phyloP scores from a whole-genome alignment of 2,329 filamentous ascomycete genomes.

The Didymella glomerata region DNA sequence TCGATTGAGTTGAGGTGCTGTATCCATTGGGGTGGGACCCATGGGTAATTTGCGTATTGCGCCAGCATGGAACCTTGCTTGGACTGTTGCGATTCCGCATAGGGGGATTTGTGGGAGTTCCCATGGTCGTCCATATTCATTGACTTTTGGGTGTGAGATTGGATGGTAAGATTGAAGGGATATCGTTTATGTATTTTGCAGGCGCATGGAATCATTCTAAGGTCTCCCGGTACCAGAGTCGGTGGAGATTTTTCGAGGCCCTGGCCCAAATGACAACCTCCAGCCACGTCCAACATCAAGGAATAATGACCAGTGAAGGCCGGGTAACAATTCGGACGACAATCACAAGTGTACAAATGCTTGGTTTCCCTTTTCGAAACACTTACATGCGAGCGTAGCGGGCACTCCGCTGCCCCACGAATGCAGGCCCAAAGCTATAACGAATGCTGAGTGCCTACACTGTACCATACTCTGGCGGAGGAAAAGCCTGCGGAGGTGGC shows the following conservation, averaged over 20 bases:
- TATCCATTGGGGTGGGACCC: background rate
- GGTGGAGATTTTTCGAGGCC: background rate
- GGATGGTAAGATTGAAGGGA: background rate
- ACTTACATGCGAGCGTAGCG: background rate
- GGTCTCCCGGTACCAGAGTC: background rate
- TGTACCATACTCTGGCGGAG: slow-evolving; percentile 17
- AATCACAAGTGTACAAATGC: background rate
- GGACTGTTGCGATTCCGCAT: background rate
- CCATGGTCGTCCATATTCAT: background rate
- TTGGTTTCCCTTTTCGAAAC: background rate
- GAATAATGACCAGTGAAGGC: background rate
- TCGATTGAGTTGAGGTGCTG: background rate
- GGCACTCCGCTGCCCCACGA: background rate
- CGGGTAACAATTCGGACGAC: background rate
- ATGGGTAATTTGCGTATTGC: background rate
- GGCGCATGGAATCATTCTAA: background rate
- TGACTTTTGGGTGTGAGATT: background rate
- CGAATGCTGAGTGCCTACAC: background rate
- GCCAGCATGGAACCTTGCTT: background rate
- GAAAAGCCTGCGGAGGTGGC: slow-evolving; percentile 17
- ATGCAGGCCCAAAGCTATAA: background rate
- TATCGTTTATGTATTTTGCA: background rate
- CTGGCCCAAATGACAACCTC: background rate
- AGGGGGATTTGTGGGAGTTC: background rate
- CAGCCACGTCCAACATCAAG: background rate